Conservation (phyloP, 2,329 filamentous ascomycete genomes). For the Grosmannia huntii region DNA sequence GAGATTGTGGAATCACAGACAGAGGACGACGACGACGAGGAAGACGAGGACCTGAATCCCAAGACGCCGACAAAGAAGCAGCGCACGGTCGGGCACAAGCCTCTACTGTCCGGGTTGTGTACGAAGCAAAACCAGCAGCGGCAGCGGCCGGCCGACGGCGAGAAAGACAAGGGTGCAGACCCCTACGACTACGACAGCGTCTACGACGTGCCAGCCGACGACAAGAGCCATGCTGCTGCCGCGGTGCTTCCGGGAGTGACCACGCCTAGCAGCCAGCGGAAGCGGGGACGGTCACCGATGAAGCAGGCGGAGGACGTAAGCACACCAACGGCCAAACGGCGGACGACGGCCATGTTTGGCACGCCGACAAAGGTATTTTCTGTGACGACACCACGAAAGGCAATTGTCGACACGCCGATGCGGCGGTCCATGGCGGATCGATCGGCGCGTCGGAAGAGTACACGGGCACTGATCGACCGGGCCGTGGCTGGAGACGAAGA, state of each 20-base stretch:
- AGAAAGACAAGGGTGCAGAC: neutral
- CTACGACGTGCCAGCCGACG: conserved; percentile 5
- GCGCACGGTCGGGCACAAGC: neutral
- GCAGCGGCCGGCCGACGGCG: neutral
- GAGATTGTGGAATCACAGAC: neutral
- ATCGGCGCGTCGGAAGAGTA: conserved; percentile 79
- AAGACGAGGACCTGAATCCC: neutral
- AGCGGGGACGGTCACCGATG: conserved; percentile 3
- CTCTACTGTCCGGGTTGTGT: too few species aligned
- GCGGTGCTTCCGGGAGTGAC: neutral
- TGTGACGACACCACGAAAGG: conserved; percentile 22
- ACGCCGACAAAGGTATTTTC: conserved; percentile 21
- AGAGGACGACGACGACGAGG: neutral
- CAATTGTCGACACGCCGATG: conserved; percentile 37
- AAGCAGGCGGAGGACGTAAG: neutral
- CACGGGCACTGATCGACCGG: conserved; percentile 60
- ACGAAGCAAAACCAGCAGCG: too few species aligned
- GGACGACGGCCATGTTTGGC: conserved; percentile 9
- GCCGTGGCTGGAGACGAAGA: conserved; percentile 47
- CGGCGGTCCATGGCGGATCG: conserved; percentile 62
- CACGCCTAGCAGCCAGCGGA: neutral
- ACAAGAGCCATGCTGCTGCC: neutral
- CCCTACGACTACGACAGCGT: neutral
- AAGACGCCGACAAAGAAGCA: neutral
- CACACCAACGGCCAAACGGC: conserved; percentile 16